Evolutionary conservation across 1,284 basidiomycete species (phyloP), one percentile per base, ranked within the genome.

Genomic region (Tilletiaria anomala): DNA sequence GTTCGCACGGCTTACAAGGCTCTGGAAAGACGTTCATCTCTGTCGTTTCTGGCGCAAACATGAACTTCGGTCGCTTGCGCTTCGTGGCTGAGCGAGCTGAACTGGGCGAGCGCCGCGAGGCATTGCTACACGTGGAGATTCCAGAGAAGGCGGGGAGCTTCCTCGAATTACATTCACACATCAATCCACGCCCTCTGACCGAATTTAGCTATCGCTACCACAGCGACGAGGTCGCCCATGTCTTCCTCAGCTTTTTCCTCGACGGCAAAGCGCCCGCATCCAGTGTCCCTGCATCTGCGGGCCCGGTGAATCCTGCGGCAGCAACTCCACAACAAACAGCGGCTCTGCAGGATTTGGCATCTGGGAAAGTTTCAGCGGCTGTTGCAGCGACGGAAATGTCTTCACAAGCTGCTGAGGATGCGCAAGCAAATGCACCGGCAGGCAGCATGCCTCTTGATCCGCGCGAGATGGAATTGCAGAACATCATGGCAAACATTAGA

Each of bases 31-130:
- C 77, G 47, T 94, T 89, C 53, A 86, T 96, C 24, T 88, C 78
- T 2, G 79, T 96, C 40, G 73, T 97, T 49, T 88, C 83, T 51
- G 93, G 93, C 21, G 93, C 93, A 12, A 97, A 99, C 70, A 94
- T 97, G 86, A 96, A 99, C 72, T 97, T 99, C 69, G 83, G 86
- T 53, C 77, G 93, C 19, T 70, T 99, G 35, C 77, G 93, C 5
- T 99, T 97, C 63, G 91, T 99, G 18, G 83, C 93, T 12, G 93
- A 99, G 65, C 85, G 93, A 44, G 93, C 93, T 14, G 88, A 94
- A 67, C 73, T 97, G 23, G 93, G 93, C 54, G 93, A 97, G 69
- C 80, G 89, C 24, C 77, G 83, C 41, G 93, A 99, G 69, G 91
- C 83, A 0, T 73, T 97, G 40, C 73, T 97, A 51, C 84, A 83